These are phyloP conservation scores for Candida broadrunensis DNA, from an alignment of 805 yeast genomes.

Conservation along the genomic window DNA sequence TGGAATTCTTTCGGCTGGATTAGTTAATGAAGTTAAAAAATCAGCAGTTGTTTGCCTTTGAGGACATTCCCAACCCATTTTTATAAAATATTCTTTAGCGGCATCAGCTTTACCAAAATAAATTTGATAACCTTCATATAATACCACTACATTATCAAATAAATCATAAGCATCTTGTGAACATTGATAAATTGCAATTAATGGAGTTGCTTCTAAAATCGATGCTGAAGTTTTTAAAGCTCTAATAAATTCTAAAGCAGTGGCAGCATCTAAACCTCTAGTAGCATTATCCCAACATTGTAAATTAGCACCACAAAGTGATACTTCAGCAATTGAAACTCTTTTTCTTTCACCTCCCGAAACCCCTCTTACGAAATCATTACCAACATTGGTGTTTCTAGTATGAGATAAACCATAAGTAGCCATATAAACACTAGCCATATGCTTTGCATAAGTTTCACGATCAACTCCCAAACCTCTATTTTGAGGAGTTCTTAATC, in stretches of 20 bases:
- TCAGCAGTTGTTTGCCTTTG: constrained; percentile 68
- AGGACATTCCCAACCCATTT: constrained; percentile 63
- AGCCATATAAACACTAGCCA: constrained; percentile 43
- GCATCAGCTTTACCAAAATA: constrained; percentile 41
- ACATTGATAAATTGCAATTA: constrained; percentile 58
- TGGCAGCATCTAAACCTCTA: constrained; percentile 81
- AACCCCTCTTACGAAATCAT: constrained; percentile 66
- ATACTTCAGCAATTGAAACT: constrained; percentile 78
- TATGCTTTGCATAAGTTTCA: constrained; percentile 35
- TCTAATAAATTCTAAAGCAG: constrained; percentile 71
- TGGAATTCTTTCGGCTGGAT: constrained; percentile 56
- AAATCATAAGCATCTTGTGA: constrained; percentile 47
- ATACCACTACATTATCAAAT: constrained; percentile 46
- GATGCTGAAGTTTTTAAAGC: constrained; percentile 64
- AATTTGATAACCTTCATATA: constrained; percentile 47
- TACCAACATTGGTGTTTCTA: constrained; percentile 57
- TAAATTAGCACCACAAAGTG: constrained; percentile 57
- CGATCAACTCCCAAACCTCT: constrained; percentile 35
- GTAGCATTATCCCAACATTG: constrained; percentile 74
- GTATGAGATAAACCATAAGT: constrained; percentile 52
- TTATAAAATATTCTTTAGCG: constrained; percentile 49
- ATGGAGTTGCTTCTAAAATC: constrained; percentile 48
- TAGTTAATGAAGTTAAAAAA: constrained; percentile 64
- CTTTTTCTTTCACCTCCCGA: constrained; percentile 87
- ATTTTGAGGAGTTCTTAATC: constrained; percentile 43